Conservation (phyloP, 139 green algal genomes). For the Volvox africanus region DNA sequence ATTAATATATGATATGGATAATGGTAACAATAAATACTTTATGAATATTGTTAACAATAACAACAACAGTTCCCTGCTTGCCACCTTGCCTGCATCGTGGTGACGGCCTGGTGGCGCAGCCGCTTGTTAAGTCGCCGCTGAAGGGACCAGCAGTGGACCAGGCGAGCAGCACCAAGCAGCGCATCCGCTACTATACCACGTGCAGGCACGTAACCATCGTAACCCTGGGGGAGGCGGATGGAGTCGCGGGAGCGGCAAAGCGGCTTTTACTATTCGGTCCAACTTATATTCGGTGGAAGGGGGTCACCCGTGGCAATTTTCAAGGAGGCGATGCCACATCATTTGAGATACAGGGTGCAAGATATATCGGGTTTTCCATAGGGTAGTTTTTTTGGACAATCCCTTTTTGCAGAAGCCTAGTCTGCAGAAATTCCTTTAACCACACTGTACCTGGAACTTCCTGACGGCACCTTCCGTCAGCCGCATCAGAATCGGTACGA, state of each 20-base stretch:
- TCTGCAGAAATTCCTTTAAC: not conserved
- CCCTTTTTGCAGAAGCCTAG: too few relatives aligned
- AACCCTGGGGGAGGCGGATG: conserved; percentile 7
- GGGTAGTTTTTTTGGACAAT: too few relatives aligned
- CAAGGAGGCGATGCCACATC: too few relatives aligned
- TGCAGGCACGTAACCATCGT: not conserved
- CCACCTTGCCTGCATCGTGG: not conserved
- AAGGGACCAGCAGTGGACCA: not conserved
- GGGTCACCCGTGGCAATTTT: too few relatives aligned
- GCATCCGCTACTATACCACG: not conserved
- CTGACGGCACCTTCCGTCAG: not conserved
- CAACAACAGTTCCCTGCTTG: not conserved
- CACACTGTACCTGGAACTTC: not conserved
- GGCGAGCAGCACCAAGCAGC: conserved; percentile 7
- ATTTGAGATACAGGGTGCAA: too few relatives aligned
- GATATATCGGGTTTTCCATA: too few relatives aligned
- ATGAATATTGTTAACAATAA: too few relatives aligned
- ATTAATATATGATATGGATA: too few relatives aligned
- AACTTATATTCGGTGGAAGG: too few relatives aligned
- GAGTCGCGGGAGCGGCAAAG: too few relatives aligned
- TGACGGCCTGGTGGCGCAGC: not conserved
- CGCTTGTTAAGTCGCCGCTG: not conserved
- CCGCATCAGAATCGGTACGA: conserved; percentile 20
- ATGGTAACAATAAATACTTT: too few relatives aligned
- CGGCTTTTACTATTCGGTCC: too few relatives aligned